Conservation (phyloP, 2,329 filamentous ascomycete genomes). For the Fusarium hainanense region DNA sequence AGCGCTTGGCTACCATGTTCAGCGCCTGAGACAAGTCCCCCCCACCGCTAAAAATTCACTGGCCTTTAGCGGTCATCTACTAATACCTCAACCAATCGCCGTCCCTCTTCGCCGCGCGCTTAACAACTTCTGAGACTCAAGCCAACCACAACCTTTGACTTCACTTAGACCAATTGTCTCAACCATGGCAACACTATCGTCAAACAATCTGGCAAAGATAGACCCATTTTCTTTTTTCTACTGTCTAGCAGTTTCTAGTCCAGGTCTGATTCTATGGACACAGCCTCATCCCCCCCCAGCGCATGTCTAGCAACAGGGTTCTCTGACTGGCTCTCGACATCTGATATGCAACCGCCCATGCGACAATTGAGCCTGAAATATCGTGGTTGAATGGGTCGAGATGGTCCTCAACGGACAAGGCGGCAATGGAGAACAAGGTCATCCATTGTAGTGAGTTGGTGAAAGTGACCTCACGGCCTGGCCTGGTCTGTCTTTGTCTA, state of each 20-base stretch:
- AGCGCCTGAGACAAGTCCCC: conserved; percentile 13
- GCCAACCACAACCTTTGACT: conserved; percentile 32
- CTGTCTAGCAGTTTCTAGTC: background rate
- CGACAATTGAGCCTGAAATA: conserved; percentile 22
- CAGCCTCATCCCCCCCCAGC: background rate
- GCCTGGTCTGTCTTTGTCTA: conserved; percentile 26
- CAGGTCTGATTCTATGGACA: background rate
- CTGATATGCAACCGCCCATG: conserved; percentile 29
- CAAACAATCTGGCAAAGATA: conserved; percentile 24
- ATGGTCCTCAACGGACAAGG: conserved; percentile 21
- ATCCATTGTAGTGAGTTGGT: background rate
- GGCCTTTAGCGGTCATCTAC: conserved; percentile 12
- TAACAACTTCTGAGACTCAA: conserved; percentile 38
- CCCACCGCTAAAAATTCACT: conserved; percentile 4
- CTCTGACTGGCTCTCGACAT: conserved; percentile 36
- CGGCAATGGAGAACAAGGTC: conserved; percentile 7
- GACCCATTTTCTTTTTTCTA: conserved; percentile 8
- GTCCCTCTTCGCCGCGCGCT: conserved; percentile 37
- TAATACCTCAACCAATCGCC: conserved; percentile 33
- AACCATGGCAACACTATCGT: conserved; percentile 19
- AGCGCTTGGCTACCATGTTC: conserved; percentile 17
- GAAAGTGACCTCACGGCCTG: conserved; percentile 25
- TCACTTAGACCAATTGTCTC: conserved; percentile 17
- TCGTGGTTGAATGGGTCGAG: conserved; percentile 31
- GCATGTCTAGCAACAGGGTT: conserved; percentile 35